These are phyloP conservation scores for Trichoderma cornu-damae DNA, from an alignment of 2,329 filamentous ascomycete genomes.

Conservation along the genomic window DNA sequence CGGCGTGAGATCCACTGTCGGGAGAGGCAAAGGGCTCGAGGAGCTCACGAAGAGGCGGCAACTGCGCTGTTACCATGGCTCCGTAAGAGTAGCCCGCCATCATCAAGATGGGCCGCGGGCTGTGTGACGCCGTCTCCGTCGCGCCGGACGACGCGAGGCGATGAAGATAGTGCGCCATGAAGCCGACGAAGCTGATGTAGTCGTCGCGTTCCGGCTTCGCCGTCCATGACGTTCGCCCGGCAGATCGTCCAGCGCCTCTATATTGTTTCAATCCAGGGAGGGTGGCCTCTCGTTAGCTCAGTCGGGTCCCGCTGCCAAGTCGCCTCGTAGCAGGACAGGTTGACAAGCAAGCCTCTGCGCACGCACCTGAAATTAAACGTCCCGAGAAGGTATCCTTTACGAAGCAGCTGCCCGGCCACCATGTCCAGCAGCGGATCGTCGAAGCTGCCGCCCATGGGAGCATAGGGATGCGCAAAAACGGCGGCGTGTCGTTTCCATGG, in stretches of 20 bases:
- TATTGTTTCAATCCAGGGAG: background rate
- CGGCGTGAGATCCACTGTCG: constrained; percentile 50
- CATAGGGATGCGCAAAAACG: constrained; percentile 86
- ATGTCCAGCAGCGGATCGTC: constrained; percentile 76
- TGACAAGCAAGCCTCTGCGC: background rate
- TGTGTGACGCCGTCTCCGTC: background rate
- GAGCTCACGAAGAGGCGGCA: constrained; percentile 60
- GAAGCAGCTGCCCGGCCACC: constrained; percentile 59
- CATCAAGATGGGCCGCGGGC: constrained; percentile 42
- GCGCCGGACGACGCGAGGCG: constrained; percentile 39
- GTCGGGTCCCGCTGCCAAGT: background rate
- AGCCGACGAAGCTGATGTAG: constrained; percentile 76
- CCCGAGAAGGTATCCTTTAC: constrained; percentile 66
- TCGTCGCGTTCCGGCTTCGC: constrained; percentile 74
- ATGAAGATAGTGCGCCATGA: constrained; percentile 69
- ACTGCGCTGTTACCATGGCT: constrained; percentile 68
- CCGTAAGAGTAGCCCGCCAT: constrained; percentile 89
- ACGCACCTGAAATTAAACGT: constrained; percentile 88
- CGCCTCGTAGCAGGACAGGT: background rate
- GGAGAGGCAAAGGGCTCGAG: constrained; percentile 54
- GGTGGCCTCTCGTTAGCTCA: background rate
- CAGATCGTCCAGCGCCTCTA: constrained; percentile 71
- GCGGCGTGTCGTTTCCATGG: constrained; percentile 48
- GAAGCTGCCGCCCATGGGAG: constrained; percentile 75
- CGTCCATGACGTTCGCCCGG: constrained; percentile 81